A percentile compares a stretch with the other conserved stretches of the same genome.
phyloP scores from a whole-genome alignment of 805 yeast species.

The Pichia deserticola region DNA sequence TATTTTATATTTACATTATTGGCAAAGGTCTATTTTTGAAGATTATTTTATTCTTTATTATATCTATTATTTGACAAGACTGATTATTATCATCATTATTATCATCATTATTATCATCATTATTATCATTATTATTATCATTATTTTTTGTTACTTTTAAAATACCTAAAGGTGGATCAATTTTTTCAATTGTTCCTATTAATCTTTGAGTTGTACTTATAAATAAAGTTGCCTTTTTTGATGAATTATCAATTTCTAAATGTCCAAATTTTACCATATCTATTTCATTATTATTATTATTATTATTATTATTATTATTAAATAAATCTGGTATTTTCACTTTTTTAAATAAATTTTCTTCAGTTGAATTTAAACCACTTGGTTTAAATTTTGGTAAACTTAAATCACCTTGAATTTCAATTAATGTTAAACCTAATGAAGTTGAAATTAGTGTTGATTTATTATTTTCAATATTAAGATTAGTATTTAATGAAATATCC shows the following conservation, averaged over 20 bases:
- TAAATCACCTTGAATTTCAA: slow-evolving; percentile 72
- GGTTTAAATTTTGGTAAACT: slow-evolving; percentile 38
- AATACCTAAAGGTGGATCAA: slow-evolving; percentile 62
- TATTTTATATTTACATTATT: slow-evolving; percentile 44
- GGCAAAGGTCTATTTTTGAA: slow-evolving; percentile 71
- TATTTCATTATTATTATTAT: slow-evolving; percentile 1
- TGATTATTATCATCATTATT: slow-evolving; percentile 15
- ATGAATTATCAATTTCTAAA: slow-evolving; percentile 38
- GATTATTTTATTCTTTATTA: slow-evolving; percentile 50
- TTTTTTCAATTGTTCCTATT: slow-evolving; percentile 49
- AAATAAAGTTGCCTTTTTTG: slow-evolving; percentile 44
- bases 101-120: neutral
- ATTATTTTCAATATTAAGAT: neutral
- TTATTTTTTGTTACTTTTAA: slow-evolving; percentile 32
- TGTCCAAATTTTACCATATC: slow-evolving; percentile 42
- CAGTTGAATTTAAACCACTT: slow-evolving; percentile 27
- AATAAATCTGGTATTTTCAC: slow-evolving; percentile 17
- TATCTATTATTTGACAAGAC: slow-evolving; percentile 46
- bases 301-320: neutral
- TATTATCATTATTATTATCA: neutral
- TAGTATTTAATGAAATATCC: neutral
- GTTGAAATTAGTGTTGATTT: slow-evolving; percentile 35
- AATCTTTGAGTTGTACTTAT: slow-evolving; percentile 67
- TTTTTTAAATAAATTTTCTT: slow-evolving; percentile 29
- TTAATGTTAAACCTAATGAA: slow-evolving; percentile 48